Conservation (phyloP, 23 red algal genomes). For the Gracilaria caudata region DNA sequence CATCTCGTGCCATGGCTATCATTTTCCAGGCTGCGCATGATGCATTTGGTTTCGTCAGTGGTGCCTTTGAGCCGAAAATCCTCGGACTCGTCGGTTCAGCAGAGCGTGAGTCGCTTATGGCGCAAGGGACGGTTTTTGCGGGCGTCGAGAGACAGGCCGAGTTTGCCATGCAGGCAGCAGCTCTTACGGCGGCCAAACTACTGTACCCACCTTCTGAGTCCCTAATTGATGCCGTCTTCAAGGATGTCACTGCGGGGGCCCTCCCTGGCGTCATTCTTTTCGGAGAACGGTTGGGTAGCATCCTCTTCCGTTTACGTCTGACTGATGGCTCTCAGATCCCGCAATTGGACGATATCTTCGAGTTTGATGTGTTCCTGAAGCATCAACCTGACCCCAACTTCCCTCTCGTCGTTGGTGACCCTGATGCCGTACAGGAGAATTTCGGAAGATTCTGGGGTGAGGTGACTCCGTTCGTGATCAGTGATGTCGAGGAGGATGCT, state of each 20-base stretch:
- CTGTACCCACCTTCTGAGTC: background rate
- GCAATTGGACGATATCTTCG: conserved; percentile 35
- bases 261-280: background rate
- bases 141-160: background rate
- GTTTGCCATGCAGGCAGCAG: background rate
- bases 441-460: conserved; percentile 41
- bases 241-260: background rate
- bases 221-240: background rate
- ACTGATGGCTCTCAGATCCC: conserved; percentile 2
- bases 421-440: background rate
- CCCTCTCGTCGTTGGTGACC: background rate
- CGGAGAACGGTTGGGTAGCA: background rate
- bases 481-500: conserved; percentile 5
- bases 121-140: background rate
- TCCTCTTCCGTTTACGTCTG: background rate
- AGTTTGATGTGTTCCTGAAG: background rate
- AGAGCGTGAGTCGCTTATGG: background rate
- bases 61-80: conserved; percentile 5
- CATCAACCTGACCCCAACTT: conserved; percentile 45
- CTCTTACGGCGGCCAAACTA: background rate
- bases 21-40: conserved; percentile 31
- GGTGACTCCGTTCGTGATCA: background rate
- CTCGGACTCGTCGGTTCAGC: too few relatives aligned
- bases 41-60: background rate
- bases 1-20: conserved; percentile 34